phyloP scores from a whole-genome alignment of 345 rosid species.

The Eutrema japonicum region DNA sequence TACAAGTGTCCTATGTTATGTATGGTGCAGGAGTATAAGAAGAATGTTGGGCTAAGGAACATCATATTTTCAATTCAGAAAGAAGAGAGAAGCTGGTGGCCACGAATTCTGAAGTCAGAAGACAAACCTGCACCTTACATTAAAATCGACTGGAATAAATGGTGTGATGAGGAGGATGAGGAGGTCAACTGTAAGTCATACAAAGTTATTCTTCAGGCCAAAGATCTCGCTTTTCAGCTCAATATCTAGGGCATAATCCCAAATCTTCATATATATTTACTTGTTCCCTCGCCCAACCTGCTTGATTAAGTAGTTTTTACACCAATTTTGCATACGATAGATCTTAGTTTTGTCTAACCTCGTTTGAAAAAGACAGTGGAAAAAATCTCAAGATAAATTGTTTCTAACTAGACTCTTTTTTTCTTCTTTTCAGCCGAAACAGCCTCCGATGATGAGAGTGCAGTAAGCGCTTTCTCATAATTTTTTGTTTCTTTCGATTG shows the following conservation, averaged over 20 bases:
- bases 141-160: conserved; percentile 97
- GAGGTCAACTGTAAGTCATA: conserved; percentile 64
- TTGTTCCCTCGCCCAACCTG: background rate
- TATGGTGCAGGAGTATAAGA: conserved; percentile 68
- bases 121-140: conserved; percentile 97
- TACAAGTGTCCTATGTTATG: conserved; percentile 9
- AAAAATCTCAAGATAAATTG: background rate
- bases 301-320: background rate
- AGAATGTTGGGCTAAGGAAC: conserved; percentile 86
- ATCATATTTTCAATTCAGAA: conserved; percentile 78
- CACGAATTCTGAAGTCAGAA: conserved; percentile 75
- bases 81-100: conserved; percentile 95
- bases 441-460: conserved; percentile 63
- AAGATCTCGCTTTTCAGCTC: background rate
- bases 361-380: background rate
- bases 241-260: background rate
- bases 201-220: background rate
- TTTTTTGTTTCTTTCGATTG: background rate
- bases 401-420: background rate
- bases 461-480: conserved; percentile 51
- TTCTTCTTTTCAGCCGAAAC: conserved; percentile 60
- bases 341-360: conserved; percentile 6
- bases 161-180: conserved; percentile 99
- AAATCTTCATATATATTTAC: background rate
- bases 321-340: background rate